These are phyloP conservation scores for Verbascum thapsus DNA, from an alignment of 257 asterid genomes.

Conservation along the genomic window DNA sequence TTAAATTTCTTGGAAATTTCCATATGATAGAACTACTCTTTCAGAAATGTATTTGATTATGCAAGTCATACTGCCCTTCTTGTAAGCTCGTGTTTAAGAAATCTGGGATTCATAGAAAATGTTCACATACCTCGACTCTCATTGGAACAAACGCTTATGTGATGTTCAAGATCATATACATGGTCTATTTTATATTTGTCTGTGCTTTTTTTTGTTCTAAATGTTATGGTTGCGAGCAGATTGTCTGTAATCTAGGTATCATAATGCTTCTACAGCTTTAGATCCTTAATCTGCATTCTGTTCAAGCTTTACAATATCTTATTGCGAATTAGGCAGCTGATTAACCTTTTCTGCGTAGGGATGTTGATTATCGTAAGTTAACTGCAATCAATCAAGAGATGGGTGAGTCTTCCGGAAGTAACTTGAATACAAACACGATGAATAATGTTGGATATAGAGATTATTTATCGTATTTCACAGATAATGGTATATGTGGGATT, in stretches of 20 bases:
- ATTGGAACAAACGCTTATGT: not conserved
- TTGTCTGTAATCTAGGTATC: not conserved
- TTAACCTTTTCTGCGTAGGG: conserved; percentile 25
- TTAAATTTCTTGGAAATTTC: not conserved
- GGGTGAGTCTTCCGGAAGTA: conserved; percentile 45
- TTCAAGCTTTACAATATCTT: conserved; percentile 2
- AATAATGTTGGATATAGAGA: conserved; percentile 40
- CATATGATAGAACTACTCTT: not conserved
- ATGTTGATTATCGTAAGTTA: conserved; percentile 23
- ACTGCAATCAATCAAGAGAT: conserved; percentile 24
- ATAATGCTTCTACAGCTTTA: not conserved
- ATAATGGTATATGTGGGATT: conserved; percentile 51
- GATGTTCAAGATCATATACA: not conserved
- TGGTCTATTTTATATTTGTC: conserved; percentile 1
- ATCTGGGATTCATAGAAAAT: conserved; percentile 14
- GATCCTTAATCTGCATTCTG: not conserved
- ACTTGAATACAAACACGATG: conserved; percentile 31
- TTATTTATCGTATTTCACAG: conserved; percentile 42
- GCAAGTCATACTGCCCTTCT: conserved; percentile 1
- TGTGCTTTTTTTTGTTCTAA: not conserved
- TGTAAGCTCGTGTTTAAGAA: not conserved
- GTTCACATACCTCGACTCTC: not conserved
- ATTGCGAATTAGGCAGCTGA: not conserved
- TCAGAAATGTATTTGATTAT: not conserved
- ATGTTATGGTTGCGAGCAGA: not conserved